phyloP scores from a whole-genome alignment of 805 yeast genomes.

The Pichia scutulata region DNA sequence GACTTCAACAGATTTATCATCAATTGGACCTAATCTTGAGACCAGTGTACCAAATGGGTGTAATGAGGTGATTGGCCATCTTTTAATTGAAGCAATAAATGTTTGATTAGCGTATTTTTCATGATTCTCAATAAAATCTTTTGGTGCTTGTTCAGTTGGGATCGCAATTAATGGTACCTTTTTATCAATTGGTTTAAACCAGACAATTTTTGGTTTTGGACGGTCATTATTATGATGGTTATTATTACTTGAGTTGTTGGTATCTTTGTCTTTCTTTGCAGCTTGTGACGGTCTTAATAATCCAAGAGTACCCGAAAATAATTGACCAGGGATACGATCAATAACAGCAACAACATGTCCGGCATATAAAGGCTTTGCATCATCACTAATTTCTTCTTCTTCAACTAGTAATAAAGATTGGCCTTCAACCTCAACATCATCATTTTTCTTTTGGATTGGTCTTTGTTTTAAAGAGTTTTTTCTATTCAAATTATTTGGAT shows the following conservation, averaged over 20 bases:
- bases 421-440: slow-evolving; percentile 98
- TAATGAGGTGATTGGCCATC: slow-evolving; percentile 98
- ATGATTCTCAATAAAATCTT: slow-evolving; percentile 88
- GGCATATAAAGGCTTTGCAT: slow-evolving; percentile 87
- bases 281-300: slow-evolving; percentile 92
- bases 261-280: slow-evolving; percentile 54
- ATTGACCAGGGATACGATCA: slow-evolving; percentile 94
- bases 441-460: slow-evolving; percentile 95
- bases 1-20: slow-evolving; percentile 69
- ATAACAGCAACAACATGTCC: slow-evolving; percentile 98
- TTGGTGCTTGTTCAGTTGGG: slow-evolving; percentile 97
- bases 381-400: slow-evolving; percentile 93
- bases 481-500: slow-evolving; percentile 43
- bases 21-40: slow-evolving; percentile 76
- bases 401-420: slow-evolving; percentile 86
- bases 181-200: slow-evolving; percentile 98
- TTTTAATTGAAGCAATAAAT: slow-evolving; percentile 90
- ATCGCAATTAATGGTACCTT: slow-evolving; percentile 96
- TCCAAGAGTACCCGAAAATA: slow-evolving; percentile 91
- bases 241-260: slow-evolving; percentile 12
- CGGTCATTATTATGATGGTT: slow-evolving; percentile 13
- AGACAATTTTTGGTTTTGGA: slow-evolving; percentile 82
- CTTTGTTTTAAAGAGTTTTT: slow-evolving; percentile 89
- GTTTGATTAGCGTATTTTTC: slow-evolving; percentile 72
- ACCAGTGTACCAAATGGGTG: slow-evolving; percentile 96